These are phyloP conservation scores for Penicillium ochrochloron DNA, from an alignment of 495 filamentous ascomycete genomes.

Conservation along the genomic window DNA sequence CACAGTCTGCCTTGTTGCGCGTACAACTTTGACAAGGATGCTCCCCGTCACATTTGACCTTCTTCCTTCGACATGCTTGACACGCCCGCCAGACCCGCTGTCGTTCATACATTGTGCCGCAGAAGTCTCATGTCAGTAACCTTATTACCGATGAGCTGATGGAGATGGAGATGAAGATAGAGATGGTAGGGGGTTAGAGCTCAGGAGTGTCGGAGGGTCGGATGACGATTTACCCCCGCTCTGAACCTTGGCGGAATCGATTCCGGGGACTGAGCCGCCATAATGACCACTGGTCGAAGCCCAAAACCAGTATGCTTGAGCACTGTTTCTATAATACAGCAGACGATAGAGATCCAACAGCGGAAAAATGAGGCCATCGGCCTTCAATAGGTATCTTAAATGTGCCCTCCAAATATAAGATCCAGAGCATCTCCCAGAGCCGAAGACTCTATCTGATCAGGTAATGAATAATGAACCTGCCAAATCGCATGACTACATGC, in stretches of 20 bases:
- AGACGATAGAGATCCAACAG: no score
- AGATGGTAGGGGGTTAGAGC: not conserved
- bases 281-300: no score
- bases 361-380: no score
- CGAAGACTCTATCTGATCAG: no score
- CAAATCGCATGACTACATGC: no score
- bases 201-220: not conserved
- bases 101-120: constrained; percentile 23
- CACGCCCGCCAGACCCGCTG: constrained; percentile 41
- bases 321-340: no score
- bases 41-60: constrained; percentile 29
- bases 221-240: not conserved
- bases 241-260: not conserved
- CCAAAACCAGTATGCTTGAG: no score
- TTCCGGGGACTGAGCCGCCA: not conserved
- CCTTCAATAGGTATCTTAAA: no score
- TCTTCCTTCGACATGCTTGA: constrained; percentile 28
- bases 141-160: not conserved
- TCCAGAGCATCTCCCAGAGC: no score
- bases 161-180: not conserved
- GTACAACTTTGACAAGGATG: constrained; percentile 29
- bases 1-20: constrained; percentile 8
- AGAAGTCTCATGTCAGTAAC: not conserved
- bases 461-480: no score
- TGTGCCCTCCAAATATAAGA: no score